Percentiles rank a stretch among this genome's conserved stretches.
phyloP scores from a whole-genome alignment of 1,284 basidiomycete genomes.

The Cutaneotrichosporon daszewskae region DNA sequence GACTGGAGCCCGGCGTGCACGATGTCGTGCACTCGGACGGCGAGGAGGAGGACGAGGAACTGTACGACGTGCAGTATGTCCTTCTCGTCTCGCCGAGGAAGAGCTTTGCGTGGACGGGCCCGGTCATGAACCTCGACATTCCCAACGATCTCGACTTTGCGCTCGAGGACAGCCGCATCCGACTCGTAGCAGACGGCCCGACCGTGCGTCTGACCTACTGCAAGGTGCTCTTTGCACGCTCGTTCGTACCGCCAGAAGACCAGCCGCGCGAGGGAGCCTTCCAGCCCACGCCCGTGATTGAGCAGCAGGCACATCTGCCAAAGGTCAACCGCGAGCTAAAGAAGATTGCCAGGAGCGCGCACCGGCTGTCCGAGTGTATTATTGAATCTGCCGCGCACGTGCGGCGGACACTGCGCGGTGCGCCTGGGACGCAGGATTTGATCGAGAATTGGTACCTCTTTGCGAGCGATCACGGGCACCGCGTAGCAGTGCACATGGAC shows the following conservation, averaged over 20 bases:
- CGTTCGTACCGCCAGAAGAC: slow-evolving; percentile 52
- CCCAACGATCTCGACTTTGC: slow-evolving; percentile 62
- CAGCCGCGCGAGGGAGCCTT: slow-evolving; percentile 33
- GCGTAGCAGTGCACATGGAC: slow-evolving; percentile 83
- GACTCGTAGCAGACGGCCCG: slow-evolving; percentile 82
- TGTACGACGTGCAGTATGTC: slow-evolving; percentile 59
- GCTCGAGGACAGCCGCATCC: slow-evolving; percentile 72
- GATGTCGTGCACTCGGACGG: slow-evolving; percentile 56
- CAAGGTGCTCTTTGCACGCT: slow-evolving; percentile 69
- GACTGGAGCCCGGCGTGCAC: slow-evolving; percentile 1
- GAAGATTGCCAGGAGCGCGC: slow-evolving; percentile 83
- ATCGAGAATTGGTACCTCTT: slow-evolving; percentile 95
- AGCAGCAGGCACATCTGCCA: slow-evolving; percentile 88
- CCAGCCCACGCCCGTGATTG: slow-evolving; percentile 51
- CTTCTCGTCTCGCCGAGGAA: slow-evolving; percentile 79
- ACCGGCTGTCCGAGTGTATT: slow-evolving; percentile 85
- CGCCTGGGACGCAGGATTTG: slow-evolving; percentile 71
- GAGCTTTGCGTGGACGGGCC: slow-evolving; percentile 90
- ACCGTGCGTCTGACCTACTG: slow-evolving; percentile 67
- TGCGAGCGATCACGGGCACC: slow-evolving; percentile 83
- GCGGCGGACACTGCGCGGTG: slow-evolving; percentile 58
- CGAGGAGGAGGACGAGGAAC: slow-evolving; percentile 49
- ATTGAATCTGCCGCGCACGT: slow-evolving; percentile 84
- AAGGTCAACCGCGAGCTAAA: slow-evolving; percentile 81
- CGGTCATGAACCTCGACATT: slow-evolving; percentile 62